Evolutionary conservation across 2,329 filamentous ascomycete species (phyloP), one percentile per base, ranked within the genome.

Genomic region (Nemania serpens): DNA sequence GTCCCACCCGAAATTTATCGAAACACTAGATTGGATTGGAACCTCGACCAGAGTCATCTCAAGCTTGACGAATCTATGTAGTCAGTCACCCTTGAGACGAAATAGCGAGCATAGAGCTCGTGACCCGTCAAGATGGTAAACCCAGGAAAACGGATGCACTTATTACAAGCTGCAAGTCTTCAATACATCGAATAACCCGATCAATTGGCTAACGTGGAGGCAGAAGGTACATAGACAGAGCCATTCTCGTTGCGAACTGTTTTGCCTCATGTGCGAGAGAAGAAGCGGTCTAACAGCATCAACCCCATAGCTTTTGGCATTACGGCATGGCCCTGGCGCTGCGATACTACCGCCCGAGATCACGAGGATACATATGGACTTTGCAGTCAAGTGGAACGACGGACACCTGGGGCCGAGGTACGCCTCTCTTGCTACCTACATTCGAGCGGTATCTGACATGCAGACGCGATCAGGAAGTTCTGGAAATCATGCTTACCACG

Each of bases 261-360:
- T 53, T 42, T 18, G 15, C 5, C 5, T 6, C 18, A 17, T 18
- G 41, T 33, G 25, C 6, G 18, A 22, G 29, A 10, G 29, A 50
- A 56, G 47, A 52, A 45, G 17, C 5, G 42, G 10, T 55, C 55
- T 64, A 42, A 60, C 52, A 13, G 22, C 47, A 37, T 25, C 22
- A 43, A 53, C 10, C 18, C 62, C 20, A 17, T 67, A 75, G 73
- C 58, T 75, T 34, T 52, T 75, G 42, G 42, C 52, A 29, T 59
- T 98, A 76, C 87, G 89, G 74, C 82, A 90, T 74, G 95, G 94
- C 61, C 88, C 91, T 33, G 95, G 94, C 58, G 93, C 95, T 45
- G 89, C 91, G 18, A 80, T 91, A 67, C 82, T 99, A 22, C 92
- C 94, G 0, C 82, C 87, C 33, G 86, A 91, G 71, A 85, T 96